phyloP scores from a whole-genome alignment of 208 protist genomes.

The Sergeia podlipaevii region DNA sequence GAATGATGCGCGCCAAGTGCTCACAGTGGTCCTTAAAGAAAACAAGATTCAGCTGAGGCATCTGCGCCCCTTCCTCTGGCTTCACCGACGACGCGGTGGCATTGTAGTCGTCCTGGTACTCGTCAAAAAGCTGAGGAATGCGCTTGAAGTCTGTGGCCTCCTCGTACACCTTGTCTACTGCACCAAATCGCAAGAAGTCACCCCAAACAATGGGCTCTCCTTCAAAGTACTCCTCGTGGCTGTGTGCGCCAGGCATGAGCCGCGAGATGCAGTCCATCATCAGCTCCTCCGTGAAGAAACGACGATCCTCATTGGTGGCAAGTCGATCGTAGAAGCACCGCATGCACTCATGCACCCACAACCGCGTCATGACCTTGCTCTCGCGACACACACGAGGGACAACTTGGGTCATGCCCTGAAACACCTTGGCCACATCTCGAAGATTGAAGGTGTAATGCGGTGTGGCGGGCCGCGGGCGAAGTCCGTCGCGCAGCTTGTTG shows the following conservation, averaged over 20 bases:
- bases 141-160: constrained; percentile 71
- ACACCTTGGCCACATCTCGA: constrained; percentile 96
- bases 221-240: constrained; percentile 56
- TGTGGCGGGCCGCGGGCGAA: constrained; percentile 95
- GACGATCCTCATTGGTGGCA: constrained; percentile 90
- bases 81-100: constrained; percentile 27
- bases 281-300: constrained; percentile 91
- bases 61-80: constrained; percentile 21
- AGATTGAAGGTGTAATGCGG: constrained; percentile 99
- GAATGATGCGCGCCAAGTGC: constrained; percentile 95
- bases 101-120: constrained; percentile 95
- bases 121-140: constrained; percentile 74
- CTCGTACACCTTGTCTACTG: constrained; percentile 87
- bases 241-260: constrained; percentile 57
- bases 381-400: constrained; percentile 81
- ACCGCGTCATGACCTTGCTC: constrained; percentile 45
- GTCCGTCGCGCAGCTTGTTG: constrained; percentile 73
- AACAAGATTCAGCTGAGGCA: constrained; percentile 75
- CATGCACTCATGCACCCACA: constrained; percentile 96
- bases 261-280: constrained; percentile 79
- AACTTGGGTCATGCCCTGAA: constrained; percentile 93
- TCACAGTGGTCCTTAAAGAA: constrained; percentile 95
- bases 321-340: constrained; percentile 97
- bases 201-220: constrained; percentile 88
- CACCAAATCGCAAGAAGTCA: constrained; percentile 92